These are phyloP conservation scores for Candida tropicalis DNA, from an alignment of 1,139 yeast genomes.

Conservation along the genomic window DNA sequence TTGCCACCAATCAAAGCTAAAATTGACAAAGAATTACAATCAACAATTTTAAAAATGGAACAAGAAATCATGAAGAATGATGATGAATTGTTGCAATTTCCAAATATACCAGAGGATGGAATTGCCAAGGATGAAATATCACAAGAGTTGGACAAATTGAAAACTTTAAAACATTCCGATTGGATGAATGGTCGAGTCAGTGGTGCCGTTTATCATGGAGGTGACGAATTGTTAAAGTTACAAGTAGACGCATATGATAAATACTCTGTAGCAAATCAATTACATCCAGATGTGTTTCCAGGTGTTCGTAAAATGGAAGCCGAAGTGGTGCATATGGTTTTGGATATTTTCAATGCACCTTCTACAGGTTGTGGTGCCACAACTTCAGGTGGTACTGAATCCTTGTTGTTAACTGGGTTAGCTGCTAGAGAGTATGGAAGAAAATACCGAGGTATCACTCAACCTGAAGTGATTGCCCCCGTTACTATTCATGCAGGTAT, in stretches of 20 bases:
- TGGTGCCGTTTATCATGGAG: conserved; percentile 98
- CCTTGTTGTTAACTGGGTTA: conserved; percentile 79
- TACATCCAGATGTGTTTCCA: conserved; percentile 97
- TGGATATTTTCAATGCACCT: conserved; percentile 73
- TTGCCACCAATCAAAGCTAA: conserved; percentile 59
- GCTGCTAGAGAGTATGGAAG: conserved; percentile 77
- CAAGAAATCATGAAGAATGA: conserved; percentile 55
- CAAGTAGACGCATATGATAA: conserved; percentile 77
- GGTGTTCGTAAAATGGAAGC: conserved; percentile 96
- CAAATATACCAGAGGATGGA: conserved; percentile 60
- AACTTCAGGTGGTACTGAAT: conserved; percentile 97
- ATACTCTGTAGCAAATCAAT: conserved; percentile 87
- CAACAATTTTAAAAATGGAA: conserved; percentile 54
- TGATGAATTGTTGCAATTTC: conserved; percentile 47
- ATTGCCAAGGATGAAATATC: conserved; percentile 46
- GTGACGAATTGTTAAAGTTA: conserved; percentile 66
- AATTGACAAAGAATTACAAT: conserved; percentile 61
- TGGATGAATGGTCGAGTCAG: conserved; percentile 87
- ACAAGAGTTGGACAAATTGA: conserved; percentile 50
- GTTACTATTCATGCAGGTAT: conserved; percentile 92
- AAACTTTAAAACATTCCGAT: conserved; percentile 62
- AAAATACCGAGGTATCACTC: conserved; percentile 57
- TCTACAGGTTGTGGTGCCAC: conserved; percentile 84
- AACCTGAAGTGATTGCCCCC: conserved; percentile 91
- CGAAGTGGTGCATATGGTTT: conserved; percentile 91